Conservation (phyloP, 2,329 filamentous ascomycete genomes). For the Capronia epimyces region DNA sequence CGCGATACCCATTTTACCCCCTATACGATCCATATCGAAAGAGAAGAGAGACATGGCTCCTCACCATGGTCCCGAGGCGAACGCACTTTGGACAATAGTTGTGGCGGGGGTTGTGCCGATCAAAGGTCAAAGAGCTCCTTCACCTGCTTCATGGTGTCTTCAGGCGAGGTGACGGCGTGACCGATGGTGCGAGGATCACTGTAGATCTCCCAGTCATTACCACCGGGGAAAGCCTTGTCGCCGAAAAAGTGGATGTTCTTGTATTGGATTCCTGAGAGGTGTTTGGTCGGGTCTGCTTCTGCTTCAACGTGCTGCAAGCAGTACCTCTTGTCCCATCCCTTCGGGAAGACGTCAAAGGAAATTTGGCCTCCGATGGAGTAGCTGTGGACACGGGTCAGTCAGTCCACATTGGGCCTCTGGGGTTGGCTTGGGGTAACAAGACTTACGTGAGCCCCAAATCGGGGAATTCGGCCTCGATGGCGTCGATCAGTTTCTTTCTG, state of each 20-base stretch:
- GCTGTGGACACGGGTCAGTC: conserved; percentile 43
- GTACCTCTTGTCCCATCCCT: conserved; percentile 98
- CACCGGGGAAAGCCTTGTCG: conserved; percentile 85
- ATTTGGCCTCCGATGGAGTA: conserved; percentile 96
- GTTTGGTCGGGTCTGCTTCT: conserved; percentile 61
- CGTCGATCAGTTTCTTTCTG: conserved; percentile 67
- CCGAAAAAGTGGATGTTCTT: conserved; percentile 95
- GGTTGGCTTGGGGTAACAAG: neutral
- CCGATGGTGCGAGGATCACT: conserved; percentile 73
- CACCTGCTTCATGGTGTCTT: conserved; percentile 73
- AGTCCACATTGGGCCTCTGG: neutral
- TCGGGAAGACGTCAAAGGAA: conserved; percentile 96
- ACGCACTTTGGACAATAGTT: neutral
- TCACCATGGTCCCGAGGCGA: no score
- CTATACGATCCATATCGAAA: no score
- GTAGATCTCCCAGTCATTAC: conserved; percentile 96
- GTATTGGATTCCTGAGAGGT: conserved; percentile 60
- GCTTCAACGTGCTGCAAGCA: conserved; percentile 81
- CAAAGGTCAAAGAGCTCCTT: conserved; percentile 65
- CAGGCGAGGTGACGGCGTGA: conserved; percentile 73
- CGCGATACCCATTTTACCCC: no score
- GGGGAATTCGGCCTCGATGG: conserved; percentile 72
- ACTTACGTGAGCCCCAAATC: conserved; percentile 76
- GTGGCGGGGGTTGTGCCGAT: neutral
- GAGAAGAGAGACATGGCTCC: no score